Evolutionary conservation across 495 filamentous ascomycete genomes (phyloP), one percentile per base, ranked within the genome.

Genomic region (Achaetomiella virescens): DNA sequence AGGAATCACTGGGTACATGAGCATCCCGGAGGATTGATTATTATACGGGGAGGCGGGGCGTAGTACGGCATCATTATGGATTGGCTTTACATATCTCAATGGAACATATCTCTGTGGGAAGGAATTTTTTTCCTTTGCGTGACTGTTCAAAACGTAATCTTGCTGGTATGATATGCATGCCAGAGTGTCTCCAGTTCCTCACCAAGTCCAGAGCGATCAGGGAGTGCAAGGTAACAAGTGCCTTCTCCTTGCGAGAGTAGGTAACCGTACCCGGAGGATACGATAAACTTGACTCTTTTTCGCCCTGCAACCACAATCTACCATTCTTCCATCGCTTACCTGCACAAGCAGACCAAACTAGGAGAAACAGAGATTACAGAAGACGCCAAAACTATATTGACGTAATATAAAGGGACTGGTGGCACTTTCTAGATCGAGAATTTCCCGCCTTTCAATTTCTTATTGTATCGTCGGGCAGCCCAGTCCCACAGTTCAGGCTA

Each of bases 401-500:
- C 18, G 29, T 7, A 36, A 48, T 48, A 48, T 48, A 17, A 36
- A 22, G 17, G 22, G 6, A 33, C 14, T 2, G 10, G 14, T 33
- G 44, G 9, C 15, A 12, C 27, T 9, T 29, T 18, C n/a, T n/a
- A n/a, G n/a, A 47, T 47, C 20, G 27, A 20, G 27, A 20, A 18
- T 33, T 47, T 33, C 25, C 24, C 33, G 44, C 8, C 18, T 18
- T 17, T 37, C 17, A 18, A 18, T 18, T 24, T 21, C 46, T 27
- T 12, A 22, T 36, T 37, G 1, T 11, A 18, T 22, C 3, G 18
- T 15, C 20, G 31, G 15, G 29, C 29, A 37, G 20, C 10, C 31
- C 10, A 12, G 4, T 14, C 37, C 54, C 45, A 43, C 37, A 43
- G 27, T 46, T 56, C 54, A 56, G 54, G 54, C 54, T 56, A 56